A percentile compares a stretch with the other conserved stretches of the same genome.
phyloP scores from a whole-genome alignment of 2,329 filamentous ascomycete species.

The Davidsoniella eucalypti region DNA sequence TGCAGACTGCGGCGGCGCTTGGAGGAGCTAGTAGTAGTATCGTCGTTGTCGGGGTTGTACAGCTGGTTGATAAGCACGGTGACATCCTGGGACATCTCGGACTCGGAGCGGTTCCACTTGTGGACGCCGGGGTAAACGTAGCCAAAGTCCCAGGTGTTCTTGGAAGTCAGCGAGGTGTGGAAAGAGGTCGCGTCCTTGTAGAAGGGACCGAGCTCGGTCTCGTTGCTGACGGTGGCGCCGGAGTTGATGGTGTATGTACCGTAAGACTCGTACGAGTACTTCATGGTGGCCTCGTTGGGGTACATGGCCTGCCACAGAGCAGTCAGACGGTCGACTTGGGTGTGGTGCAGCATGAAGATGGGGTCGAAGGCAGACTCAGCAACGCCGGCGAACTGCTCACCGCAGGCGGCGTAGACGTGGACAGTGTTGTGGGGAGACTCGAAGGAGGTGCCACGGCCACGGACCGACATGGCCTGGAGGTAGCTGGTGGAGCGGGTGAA shows the following conservation, averaged over 20 bases:
- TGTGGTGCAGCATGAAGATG: constrained; percentile 33
- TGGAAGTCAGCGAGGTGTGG: constrained; percentile 26
- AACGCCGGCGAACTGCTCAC: constrained; percentile 25
- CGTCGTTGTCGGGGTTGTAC: constrained; percentile 16
- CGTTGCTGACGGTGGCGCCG: constrained; percentile 25
- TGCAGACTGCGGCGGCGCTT: not conserved
- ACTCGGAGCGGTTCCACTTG: constrained; percentile 20
- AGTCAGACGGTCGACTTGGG: constrained; percentile 48
- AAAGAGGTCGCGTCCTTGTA: constrained; percentile 23
- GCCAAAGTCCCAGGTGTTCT: constrained; percentile 21
- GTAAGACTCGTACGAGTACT: constrained; percentile 20
- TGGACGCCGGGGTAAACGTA: constrained; percentile 25
- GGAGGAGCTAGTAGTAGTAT: not conserved
- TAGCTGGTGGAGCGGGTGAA: constrained; percentile 24
- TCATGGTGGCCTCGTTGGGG: constrained; percentile 22
- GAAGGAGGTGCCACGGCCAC: constrained; percentile 23
- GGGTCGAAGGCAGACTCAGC: constrained; percentile 29
- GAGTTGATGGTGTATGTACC: constrained; percentile 26
- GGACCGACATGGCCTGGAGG: constrained; percentile 21
- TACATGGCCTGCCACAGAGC: constrained; percentile 34
- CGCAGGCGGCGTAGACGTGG: constrained; percentile 26
- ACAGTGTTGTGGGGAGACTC: constrained; percentile 28
- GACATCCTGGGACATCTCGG: constrained; percentile 20
- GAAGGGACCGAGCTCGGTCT: constrained; percentile 34
- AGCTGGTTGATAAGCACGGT: constrained; percentile 20